phyloP scores from a whole-genome alignment of 2,329 filamentous ascomycete species.

The Paraconiothyrium sp. region DNA sequence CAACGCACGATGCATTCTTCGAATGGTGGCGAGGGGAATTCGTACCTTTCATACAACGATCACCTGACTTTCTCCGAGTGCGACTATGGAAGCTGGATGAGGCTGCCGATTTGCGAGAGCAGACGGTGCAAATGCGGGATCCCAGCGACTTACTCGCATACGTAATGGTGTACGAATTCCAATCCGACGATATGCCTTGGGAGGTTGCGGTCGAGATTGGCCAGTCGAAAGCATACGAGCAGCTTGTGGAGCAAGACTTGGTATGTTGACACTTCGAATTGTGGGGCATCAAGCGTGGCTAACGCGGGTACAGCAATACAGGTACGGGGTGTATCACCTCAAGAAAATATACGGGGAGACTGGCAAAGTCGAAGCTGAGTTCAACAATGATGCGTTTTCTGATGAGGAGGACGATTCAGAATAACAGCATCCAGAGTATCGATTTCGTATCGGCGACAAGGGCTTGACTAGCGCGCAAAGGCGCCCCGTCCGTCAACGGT shows the following conservation, averaged over 20 bases:
- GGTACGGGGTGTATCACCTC: not conserved
- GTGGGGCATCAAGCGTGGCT: not conserved
- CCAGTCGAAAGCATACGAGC: not conserved
- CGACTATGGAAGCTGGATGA: slow-evolving; percentile 5
- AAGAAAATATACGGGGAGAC: slow-evolving; percentile 3
- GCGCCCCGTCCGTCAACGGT: not conserved
- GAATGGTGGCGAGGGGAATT: slow-evolving; percentile 4
- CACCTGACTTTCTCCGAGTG: not conserved
- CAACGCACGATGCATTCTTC: slow-evolving; percentile 6
- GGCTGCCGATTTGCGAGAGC: not conserved
- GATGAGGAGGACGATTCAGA: not conserved
- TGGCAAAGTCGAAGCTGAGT: slow-evolving; percentile 2
- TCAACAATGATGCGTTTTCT: not conserved
- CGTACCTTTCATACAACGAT: not conserved
- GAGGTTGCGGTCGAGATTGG: slow-evolving; percentile 1
- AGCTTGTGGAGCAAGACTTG: slow-evolving; percentile 1
- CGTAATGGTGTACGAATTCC: slow-evolving; percentile 3
- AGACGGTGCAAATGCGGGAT: not conserved
- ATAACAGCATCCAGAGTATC: not conserved
- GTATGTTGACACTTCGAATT: not conserved
- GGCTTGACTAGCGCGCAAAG: not conserved
- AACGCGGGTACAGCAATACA: slow-evolving; percentile 1
- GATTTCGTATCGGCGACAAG: not conserved
- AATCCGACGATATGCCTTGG: slow-evolving; percentile 2
- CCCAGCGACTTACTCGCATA: not conserved